Evolutionary conservation across 208 protist genomes (phyloP), one percentile per base, ranked within the genome.

Genomic region (Acanthamoeba culbertsoni): DNA sequence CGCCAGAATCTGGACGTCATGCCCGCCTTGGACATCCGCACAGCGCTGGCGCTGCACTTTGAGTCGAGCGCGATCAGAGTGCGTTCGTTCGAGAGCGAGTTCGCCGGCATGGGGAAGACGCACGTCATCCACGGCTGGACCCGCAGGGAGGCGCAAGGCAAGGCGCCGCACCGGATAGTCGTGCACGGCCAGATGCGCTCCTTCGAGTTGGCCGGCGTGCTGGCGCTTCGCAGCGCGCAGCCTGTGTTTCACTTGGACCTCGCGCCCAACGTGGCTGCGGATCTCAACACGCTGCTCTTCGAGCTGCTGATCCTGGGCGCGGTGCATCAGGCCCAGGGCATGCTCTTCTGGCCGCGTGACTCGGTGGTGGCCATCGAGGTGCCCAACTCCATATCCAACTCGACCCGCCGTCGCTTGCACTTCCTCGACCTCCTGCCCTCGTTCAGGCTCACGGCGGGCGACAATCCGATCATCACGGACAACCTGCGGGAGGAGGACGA

Each of bases 31-130:
- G 55, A 90, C 26, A 71, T 71, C 35, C 33, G 33, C 1, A 37
- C 35, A 16, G 48, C 57, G 46, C 53, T 90, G n/a, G 40, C 33
- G 37, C 18, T n/a, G 20, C 45, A 90, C 82, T 90, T 90, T 33
- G 8, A 63, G 28, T 90, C 82, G 28, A 31, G 57, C 12, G 55
- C 7, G 2, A 90, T 65, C 37, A 45, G n/a, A 4, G 53, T 90
- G 14, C 51, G 43, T 0, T 59, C 82, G 40, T 90, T 90, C 33
- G 37, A 28, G 20, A 90, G 82, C 57, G 82, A 90, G 53, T 90
- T 79, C 7, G 86, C 86, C 6, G 86, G 86, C 45, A 77, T 71
- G 59, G 86, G 86, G 59, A 92, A 92, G 86, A 92, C 86, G 28
- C 86, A 92, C 45, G 37, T 45, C 40, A 92, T 92, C 86, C 4